Evolutionary conservation across 306 rosid species (phyloP), one percentile per base, ranked within the genome.

Genomic region (Gleditsia sinensis): DNA sequence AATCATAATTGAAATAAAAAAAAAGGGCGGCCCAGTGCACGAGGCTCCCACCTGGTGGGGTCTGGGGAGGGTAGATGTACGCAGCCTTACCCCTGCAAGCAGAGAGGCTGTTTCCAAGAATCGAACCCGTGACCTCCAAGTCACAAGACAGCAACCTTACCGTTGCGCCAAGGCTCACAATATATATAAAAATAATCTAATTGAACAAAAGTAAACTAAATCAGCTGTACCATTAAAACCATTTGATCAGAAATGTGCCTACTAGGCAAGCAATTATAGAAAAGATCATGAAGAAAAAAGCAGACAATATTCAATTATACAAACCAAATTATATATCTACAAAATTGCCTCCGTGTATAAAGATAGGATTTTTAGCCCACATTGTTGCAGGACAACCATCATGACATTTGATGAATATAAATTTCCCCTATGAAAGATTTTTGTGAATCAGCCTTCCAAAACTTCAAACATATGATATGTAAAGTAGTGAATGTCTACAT

Each of bases 201-300:
- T 34, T 37, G 53, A 33, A 28, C 64, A 64, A 11, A 20, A 63
- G n/a, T n/a, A 40, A 53, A n/a, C n/a, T n/a, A 39, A 40, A 77
- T 39, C 54, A 58, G 65, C 24, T 3, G 0, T 58, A 39, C 67
- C 14, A 28, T 30, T 61, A 61, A 7, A 19, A 57, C 21, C 49
- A 53, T 50, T 65, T 69, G 20, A 76, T 64, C 19, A 55, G 20
- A 69, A 54, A 56, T 6, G 37, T 53, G 45, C 59, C 63, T 12
- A 49, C 17, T 11, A 49, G 63, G 33, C 13, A 42, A 23, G 68
- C 27, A 69, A 39, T 21, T 65, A 55, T 25, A 71, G 45, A 61
- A 76, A 63, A 72, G 70, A 78, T 30, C 23, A 56, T 49, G 30
- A n/a, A n/a, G n/a, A n/a, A n/a, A n/a, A n/a, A 64, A 69, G 48